Evolutionary conservation across 192 early-diverging fungal species (phyloP).

Genomic region (Backusella psychrophila): DNA sequence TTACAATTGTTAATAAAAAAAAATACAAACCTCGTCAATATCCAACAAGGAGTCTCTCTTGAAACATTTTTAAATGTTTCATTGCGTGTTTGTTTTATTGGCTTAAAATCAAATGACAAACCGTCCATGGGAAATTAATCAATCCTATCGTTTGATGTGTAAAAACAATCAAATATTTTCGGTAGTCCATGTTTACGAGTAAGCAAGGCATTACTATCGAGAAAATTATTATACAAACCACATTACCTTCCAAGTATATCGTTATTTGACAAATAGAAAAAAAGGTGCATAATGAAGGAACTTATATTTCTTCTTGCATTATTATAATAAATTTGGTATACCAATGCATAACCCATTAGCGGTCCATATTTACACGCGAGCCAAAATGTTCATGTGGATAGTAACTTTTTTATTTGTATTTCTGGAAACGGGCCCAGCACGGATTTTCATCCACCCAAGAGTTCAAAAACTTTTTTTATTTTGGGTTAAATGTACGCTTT

Average conservation of each 20-base stretch:
- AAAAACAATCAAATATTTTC: not conserved
- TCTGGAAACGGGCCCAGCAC: too few relatives aligned
- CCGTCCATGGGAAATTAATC: not conserved
- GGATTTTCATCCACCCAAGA: too few relatives aligned
- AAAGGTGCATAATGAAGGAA: not conserved
- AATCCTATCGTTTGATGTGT: not conserved
- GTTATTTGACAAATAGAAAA: not conserved
- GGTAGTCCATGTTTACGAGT: not conserved
- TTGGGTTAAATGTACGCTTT: not conserved
- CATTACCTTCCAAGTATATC: not conserved
- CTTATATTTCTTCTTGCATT: too few relatives aligned
- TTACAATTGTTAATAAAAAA: not conserved
- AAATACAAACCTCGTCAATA: not conserved
- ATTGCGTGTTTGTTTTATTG: not conserved
- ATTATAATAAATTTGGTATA: too few relatives aligned
- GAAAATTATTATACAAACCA: not conserved
- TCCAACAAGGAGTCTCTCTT: not conserved
- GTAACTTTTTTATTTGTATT: not conserved
- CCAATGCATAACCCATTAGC: too few relatives aligned
- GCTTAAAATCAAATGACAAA: not conserved
- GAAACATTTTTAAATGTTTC: conserved; percentile 1
- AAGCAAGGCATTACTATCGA: too few relatives aligned
- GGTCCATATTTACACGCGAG: not conserved
- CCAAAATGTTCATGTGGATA: not conserved
- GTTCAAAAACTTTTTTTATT: not conserved